Evolutionary conservation across 139 green algal genomes (phyloP), one percentile per base, ranked within the genome.

Genomic region (Bryopsis sp.): DNA sequence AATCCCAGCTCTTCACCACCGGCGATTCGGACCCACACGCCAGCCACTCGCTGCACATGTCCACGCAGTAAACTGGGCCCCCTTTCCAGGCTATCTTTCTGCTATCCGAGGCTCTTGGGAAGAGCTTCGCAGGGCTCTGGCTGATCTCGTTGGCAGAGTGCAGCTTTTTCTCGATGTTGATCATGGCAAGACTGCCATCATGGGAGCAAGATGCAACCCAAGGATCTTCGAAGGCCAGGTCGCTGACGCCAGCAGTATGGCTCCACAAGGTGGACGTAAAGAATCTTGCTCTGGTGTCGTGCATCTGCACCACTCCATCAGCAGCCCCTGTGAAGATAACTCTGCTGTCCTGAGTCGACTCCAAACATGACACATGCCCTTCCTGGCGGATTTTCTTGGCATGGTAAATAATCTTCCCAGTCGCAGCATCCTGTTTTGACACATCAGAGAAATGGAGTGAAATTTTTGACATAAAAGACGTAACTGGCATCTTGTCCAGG

Each of bases 291-390:
- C 59, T 26, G 7, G 33, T 60, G 47, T 83, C 76, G 39, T 77
- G 73, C 8, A 81, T 73, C 8, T 22, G 59, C 31, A 67, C 59
- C 5, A 26, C 8, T 48, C 59, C 59, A 47, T 67, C 59, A 8
- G 33, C 33, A 24, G 33, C 34, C 7, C 59, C 59, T 26, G 59
- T 67, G 4, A 67, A 26, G 33, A 67, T 6, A 6, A 46, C 15
- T 19, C 33, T 11, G 5, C 33, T 5, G 43, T 67, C 59, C 33
- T 67, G 28, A 22, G 59, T 48, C 59, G n/a, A 29, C 31, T 67
- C 7, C 5, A 39, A 19, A 31, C 59, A 48, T 7, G 59, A 39
- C 11, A 67, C 31, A 15, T 47, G 59, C 28, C 59, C 59, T 8
- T 67, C 31, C 33, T n/a, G 7, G 7, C 28, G 11, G 6, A 47